Evolutionary conservation across 805 yeast genomes (phyloP), one percentile per base, ranked within the genome.

Genomic region (Tanozyma kutaoensis): DNA sequence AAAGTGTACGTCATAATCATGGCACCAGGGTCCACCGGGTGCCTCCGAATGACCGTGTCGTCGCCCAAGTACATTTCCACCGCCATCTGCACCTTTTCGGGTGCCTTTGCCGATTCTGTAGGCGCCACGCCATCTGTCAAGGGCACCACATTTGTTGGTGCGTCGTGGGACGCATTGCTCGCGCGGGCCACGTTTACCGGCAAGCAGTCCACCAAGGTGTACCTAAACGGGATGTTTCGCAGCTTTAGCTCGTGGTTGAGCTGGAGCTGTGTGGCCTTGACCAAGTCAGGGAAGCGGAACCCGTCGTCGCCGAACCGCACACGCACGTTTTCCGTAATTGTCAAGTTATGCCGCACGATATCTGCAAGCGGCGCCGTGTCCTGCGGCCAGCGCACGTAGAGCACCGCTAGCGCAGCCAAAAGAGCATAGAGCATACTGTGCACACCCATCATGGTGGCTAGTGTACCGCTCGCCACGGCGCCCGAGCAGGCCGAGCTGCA

Each of bases 231-330:
- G 9, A 36, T 27, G 2, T 19, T 25, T 15, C 26, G 23, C 12
- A 13, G 9, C 8, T 14, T 14, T 11, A 39, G 33, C 8, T 38
- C 25, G 27, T 25, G 26, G 28, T 58, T 51, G 5, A 57, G 28
- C 37, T 60, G 66, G 1, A 31, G 9, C 28, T 58, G 63, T 4
- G 52, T 33, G 4, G 66, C 84, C 23, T 58, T 58, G 2, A 63
- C 66, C 12, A 84, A 42, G 45, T 84, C 94, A 0, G 88, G 86
- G 37, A 75, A 73, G 12, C 52, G 47, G 35, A 72, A 60, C 1
- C 66, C 68, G 8, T 60, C 35, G 32, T 56, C 55, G 6, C 54
- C 54, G 31, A 46, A 46, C 23, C 35, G 37, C 14, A 56, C 28
- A 23, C 38, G 28, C 8, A 57, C 34, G 4, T 45, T 46, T 14